A percentile compares a stretch with the other conserved stretches of the same genome.
Conservation (phyloP, 2,329 filamentous ascomycete species). For the Pyrenophora tritici-repentis region DNA sequence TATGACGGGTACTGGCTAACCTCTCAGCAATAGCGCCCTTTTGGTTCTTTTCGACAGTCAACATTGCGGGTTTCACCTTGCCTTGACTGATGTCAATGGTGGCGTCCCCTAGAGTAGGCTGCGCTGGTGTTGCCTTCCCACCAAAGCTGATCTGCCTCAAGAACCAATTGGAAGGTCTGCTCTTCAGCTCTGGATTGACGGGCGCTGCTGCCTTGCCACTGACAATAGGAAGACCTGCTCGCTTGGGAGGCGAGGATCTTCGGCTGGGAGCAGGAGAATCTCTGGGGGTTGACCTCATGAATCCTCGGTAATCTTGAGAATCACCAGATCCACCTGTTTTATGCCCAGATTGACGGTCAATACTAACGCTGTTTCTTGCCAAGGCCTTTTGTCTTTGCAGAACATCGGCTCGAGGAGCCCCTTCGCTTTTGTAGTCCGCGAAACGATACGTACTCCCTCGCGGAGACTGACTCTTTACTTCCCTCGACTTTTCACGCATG, state of each 20-base stretch:
- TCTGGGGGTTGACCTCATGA: constrained; percentile 26
- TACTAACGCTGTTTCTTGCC: constrained; percentile 12
- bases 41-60: constrained; percentile 44
- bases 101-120: constrained; percentile 37
- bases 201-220: constrained; percentile 4
- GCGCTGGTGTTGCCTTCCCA: constrained; percentile 35
- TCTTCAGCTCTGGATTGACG: constrained; percentile 21
- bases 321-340: constrained; percentile 34
- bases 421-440: constrained; percentile 18
- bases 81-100: constrained; percentile 42
- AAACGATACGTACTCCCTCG: constrained; percentile 18
- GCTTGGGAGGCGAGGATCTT: constrained; percentile 36
- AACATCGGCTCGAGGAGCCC: constrained; percentile 38
- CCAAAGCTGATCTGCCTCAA: constrained; percentile 49
- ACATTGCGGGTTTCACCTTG: constrained; percentile 40
- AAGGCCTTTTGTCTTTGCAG: constrained; percentile 34
- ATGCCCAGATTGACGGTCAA: constrained; percentile 24
- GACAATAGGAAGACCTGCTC: constrained; percentile 21
- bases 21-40: constrained; percentile 45
- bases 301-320: constrained; percentile 22
- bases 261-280: constrained; percentile 39
- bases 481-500: constrained; percentile 27
- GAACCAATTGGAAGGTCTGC: constrained; percentile 41
- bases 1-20: constrained; percentile 41
- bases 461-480: constrained; percentile 28